These are phyloP conservation scores for Phytophthora pseudosyringae DNA, from an alignment of 352 stramenopile species.

Conservation along the genomic window DNA sequence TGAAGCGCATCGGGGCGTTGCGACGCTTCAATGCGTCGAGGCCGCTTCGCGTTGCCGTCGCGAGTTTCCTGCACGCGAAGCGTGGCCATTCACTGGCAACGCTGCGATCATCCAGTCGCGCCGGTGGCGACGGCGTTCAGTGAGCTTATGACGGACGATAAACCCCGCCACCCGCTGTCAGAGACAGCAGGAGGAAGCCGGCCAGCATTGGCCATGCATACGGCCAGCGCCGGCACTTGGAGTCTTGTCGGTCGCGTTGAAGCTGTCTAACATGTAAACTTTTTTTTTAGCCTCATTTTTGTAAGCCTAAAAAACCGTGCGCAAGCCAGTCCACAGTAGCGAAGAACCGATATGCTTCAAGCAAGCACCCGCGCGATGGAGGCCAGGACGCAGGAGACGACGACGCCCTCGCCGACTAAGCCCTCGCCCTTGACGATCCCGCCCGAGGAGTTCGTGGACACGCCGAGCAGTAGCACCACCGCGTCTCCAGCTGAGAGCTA, in stretches of 20 bases:
- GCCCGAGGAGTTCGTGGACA: constrained; percentile 15
- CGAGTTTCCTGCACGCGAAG: too few species aligned
- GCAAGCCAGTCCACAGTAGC: constrained; percentile 14
- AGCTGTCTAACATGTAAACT: constrained; percentile 1
- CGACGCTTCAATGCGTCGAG: not conserved
- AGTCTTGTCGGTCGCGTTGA: constrained; percentile 27
- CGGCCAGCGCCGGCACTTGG: too few species aligned
- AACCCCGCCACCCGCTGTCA: not conserved
- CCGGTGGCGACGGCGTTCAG: not conserved
- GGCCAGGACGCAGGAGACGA: not conserved
- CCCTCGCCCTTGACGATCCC: constrained; percentile 23
- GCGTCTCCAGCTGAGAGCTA: constrained; percentile 21
- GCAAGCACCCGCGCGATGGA: constrained; percentile 15
- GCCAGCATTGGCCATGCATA: not conserved
- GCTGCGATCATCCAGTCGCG: constrained; percentile 4
- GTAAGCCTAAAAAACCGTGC: constrained; percentile 2
- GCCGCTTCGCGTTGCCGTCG: not conserved
- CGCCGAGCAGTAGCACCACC: constrained; percentile 9
- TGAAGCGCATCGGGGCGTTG: not conserved
- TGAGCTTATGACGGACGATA: not conserved
- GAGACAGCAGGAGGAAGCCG: not conserved
- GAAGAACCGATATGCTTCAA: constrained; percentile 19
- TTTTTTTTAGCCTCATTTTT: constrained; percentile 26
- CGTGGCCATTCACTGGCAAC: too few species aligned
- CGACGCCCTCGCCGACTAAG: constrained; percentile 20